Evolutionary conservation across 164 flowering plant species (phyloP), one percentile per base, ranked within the genome.

Genomic region (Cinnamomum chago): DNA sequence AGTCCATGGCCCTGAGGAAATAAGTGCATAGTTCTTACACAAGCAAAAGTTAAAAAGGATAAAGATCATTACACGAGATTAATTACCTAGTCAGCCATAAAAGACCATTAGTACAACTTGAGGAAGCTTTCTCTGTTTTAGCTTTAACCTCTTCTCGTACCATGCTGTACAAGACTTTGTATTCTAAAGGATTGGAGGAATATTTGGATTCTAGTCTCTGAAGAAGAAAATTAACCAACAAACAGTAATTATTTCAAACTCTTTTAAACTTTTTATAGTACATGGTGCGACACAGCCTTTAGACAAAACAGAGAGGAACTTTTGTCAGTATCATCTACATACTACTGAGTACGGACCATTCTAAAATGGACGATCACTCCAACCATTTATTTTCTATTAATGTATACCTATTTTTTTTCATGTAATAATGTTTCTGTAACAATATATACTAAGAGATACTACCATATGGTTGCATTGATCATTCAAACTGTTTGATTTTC

Each of bases 31-130:
- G 40, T 40, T 64, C 13, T 51, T 10, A 70, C 3, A 73, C 14
- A 67, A 20, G 5, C 11, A 58, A 50, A 52, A 23, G 12, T 12
- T 33, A 40, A 52, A 30, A 24, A 60, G 25, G 13, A 67, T 17
- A 75, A 15, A 22, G 35, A 47, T n/a, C 23, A 47, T 22, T 2
- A 11, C 65, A 40, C 3, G 35, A 71, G n/a, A 55, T 28, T 15
- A 30, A 50, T 50, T 83, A 93, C 99, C 99, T 90, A 69, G 99
- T 95, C 72, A 95, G 79, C 99, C 99, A 95, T 33, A 93, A 93
- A 78, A 95, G 94, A 17, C 94, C 99, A 82, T 92, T 93, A 67
- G 97, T 93, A 78, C 98, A 95, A 72, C 99, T 95, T 51, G 97
- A 92, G 72, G 98, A 95, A 76, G 78, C 81, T 83, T 93, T 95